phyloP scores from a whole-genome alignment of 169 alveolate species.

The Cryptosporidium tyzzeri region DNA sequence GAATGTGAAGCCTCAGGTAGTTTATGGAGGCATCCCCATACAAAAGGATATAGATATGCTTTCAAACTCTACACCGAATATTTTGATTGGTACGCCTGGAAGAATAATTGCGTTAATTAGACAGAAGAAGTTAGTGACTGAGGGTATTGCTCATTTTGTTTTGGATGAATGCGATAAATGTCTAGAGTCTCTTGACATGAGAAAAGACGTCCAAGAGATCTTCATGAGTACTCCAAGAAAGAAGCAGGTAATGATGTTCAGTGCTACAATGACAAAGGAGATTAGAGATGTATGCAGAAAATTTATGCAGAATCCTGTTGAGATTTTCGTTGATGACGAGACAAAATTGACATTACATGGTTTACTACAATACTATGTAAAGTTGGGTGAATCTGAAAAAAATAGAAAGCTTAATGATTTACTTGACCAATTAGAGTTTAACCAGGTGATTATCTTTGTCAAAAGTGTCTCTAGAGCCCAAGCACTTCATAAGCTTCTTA shows the following conservation, averaged over 20 bases:
- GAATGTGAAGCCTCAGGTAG: conserved; percentile 95
- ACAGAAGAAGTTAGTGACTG: conserved; percentile 92
- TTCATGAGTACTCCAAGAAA: conserved; percentile 97
- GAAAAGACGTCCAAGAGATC: conserved; percentile 98
- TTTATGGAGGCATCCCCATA: conserved; percentile 98
- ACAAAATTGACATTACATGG: conserved; percentile 98
- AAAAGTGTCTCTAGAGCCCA: conserved; percentile 95
- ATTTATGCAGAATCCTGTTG: conserved; percentile 98
- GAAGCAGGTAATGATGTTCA: conserved; percentile 98
- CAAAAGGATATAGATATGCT: conserved; percentile 93
- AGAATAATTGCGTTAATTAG: conserved; percentile 95
- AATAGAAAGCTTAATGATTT: conserved; percentile 96
- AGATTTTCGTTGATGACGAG: conserved; percentile 98
- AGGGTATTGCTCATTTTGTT: conserved; percentile 95
- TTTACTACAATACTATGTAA: conserved; percentile 97
- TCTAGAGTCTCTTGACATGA: conserved; percentile 97
- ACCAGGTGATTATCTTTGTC: conserved; percentile 98
- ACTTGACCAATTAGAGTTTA: conserved; percentile 97
- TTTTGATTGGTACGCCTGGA: conserved; percentile 99
- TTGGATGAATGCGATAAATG: conserved; percentile 99
- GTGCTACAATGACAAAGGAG: conserved; percentile 98
- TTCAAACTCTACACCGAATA: conserved; percentile 93
- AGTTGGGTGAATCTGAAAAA: conserved; percentile 97
- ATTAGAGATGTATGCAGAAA: conserved; percentile 96
- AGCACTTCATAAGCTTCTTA: conserved; percentile 94